These are phyloP conservation scores for Glycine soja DNA, from an alignment of 306 rosid species.

Conservation along the genomic window DNA sequence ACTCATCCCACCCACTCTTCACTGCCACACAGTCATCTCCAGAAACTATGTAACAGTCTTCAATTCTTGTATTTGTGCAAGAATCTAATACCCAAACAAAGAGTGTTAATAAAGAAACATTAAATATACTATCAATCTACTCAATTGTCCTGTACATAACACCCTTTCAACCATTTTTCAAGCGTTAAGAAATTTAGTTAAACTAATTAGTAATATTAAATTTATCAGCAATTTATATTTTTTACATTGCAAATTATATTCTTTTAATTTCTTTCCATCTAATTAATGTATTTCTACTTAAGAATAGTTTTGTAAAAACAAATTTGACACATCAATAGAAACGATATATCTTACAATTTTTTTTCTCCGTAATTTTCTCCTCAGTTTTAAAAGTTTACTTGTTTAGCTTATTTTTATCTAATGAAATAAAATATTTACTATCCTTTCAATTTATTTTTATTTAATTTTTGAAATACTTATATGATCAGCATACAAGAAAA, in stretches of 20 bases:
- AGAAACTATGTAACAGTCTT: slow-evolving; percentile 86
- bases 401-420: background rate
- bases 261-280: background rate
- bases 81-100: slow-evolving; percentile 57
- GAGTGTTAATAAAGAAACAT: background rate
- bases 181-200: background rate
- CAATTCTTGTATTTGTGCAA: slow-evolving; percentile 75
- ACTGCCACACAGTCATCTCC: slow-evolving; percentile 89
- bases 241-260: background rate
- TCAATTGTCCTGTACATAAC: background rate
- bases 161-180: background rate
- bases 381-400: background rate
- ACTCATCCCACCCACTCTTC: slow-evolving; percentile 89
- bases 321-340: background rate
- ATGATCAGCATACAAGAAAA: background rate
- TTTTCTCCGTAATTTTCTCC: background rate
- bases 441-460: background rate
- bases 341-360: background rate
- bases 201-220: background rate
- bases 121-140: background rate
- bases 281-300: too few relatives aligned
- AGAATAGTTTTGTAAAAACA: background rate
- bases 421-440: background rate
- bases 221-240: background rate
- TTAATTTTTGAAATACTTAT: background rate